Evolutionary conservation across 208 protist genomes (phyloP), one percentile per base, ranked within the genome.

Genomic region (Hexamita inflata): DNA sequence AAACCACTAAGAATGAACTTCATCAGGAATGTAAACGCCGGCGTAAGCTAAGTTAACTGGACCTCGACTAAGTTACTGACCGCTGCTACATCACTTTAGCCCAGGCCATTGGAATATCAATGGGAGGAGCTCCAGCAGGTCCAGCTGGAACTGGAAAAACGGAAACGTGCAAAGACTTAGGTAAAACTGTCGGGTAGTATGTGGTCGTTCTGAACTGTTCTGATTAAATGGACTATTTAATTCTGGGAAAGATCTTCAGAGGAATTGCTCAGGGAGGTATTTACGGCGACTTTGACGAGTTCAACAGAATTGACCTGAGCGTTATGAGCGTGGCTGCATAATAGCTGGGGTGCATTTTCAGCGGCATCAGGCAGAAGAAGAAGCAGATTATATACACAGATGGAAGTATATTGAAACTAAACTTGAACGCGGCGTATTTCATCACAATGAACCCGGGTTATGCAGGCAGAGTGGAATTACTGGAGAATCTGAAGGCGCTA

Each of bases 211-310:
- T 92, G 78, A 92, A 93, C 75, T 91, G 89, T 78, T 89, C 83
- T n/a, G 87, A 91, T 81, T 84, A 91, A 75, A 88, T 92, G 84
- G 81, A 86, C 75, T 83, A 78, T 65, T 65, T 73, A 28, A 78
- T 58, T 1, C 73, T 90, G 58, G 89, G 81, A 34, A 86, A 84
- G 66, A 87, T 92, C 39, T 92, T 87, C 81, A 89, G 89, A 73
- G 90, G 90, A 45, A 74, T 92, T 0, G 87, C 87, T 57, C 81
- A 90, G 78, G 80, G 80, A 28, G 90, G 90, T 30, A 77, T 60
- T 59, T 93, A 89, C 89, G 87, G 90, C 45, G 82, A 85, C 80
- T 93, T 93, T 75, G 89, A 92, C 77, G 89, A 93, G 74, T 90
- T 92, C 77, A 92, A 92, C 76, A 81, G 89, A 66, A 90, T 93